Percentiles rank a stretch among this genome's conserved stretches.
Evolutionary conservation across 2,329 filamentous ascomycete genomes (phyloP).

Genomic region (Fusarium sp.): DNA sequence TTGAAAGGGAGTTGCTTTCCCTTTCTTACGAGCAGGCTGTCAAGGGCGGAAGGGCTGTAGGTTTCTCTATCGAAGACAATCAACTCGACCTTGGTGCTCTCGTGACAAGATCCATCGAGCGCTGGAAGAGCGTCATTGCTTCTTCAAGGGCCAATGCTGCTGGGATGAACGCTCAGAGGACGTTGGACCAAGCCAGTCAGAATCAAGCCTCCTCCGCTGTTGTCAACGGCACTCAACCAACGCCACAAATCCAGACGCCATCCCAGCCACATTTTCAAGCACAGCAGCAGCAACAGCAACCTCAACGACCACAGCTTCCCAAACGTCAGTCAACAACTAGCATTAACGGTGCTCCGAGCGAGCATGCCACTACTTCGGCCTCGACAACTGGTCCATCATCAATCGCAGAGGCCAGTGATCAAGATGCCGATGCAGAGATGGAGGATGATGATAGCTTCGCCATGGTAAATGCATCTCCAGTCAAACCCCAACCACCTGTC

Average conservation of each 20-base stretch:
- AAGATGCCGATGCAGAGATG: constrained; percentile 61
- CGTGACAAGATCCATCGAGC: constrained; percentile 64
- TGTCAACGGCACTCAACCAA: constrained; percentile 31
- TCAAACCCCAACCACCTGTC: constrained; percentile 50
- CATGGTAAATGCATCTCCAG: constrained; percentile 56
- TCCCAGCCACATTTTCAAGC: constrained; percentile 28
- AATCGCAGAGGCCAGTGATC: constrained; percentile 58
- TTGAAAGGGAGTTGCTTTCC: constrained; percentile 60
- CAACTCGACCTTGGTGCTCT: constrained; percentile 62
- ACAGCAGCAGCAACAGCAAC: constrained; percentile 32
- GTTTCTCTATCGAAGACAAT: constrained; percentile 60
- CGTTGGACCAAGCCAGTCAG: constrained; percentile 53
- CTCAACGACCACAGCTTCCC: constrained; percentile 29
- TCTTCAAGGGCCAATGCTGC: constrained; percentile 55
- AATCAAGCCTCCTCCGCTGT: constrained; percentile 33
- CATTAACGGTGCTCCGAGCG: constrained; percentile 47
- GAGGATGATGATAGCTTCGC: constrained; percentile 67
- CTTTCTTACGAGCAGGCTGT: constrained; percentile 58
- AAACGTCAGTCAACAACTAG: constrained; percentile 50
- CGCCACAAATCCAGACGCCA: constrained; percentile 34
- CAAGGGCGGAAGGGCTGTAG: constrained; percentile 53
- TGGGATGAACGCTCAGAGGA: constrained; percentile 61
- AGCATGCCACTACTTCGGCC: constrained; percentile 45
- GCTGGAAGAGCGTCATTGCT: constrained; percentile 70
- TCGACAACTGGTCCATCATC: constrained; percentile 51